phyloP scores from a whole-genome alignment of 2,329 filamentous ascomycete genomes.

The Truncatella angustata region DNA sequence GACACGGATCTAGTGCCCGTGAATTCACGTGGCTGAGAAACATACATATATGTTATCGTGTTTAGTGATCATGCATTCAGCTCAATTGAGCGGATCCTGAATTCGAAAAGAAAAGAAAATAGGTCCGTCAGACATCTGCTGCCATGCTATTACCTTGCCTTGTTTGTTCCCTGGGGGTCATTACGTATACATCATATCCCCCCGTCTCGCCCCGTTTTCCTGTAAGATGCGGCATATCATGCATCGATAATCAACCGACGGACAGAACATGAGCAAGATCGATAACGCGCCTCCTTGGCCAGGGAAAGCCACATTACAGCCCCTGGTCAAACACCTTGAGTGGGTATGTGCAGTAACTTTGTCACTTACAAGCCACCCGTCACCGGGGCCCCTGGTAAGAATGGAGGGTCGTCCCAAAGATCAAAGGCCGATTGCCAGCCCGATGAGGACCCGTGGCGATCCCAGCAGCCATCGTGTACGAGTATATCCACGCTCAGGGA shows the following conservation, averaged over 20 bases:
- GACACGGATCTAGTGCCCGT: not conserved
- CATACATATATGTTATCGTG: not conserved
- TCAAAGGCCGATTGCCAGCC: slow-evolving; percentile 5
- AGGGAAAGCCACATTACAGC: too few relatives aligned
- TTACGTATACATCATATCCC: not conserved
- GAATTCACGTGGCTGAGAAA: not conserved
- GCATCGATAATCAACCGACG: not conserved
- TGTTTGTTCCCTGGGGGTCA: too few relatives aligned
- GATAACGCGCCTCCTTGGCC: not conserved
- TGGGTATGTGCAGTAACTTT: too few relatives aligned
- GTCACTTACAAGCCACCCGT: too few relatives aligned
- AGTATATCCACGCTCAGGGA: not conserved
- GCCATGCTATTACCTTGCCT: too few relatives aligned
- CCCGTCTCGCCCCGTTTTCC: not conserved
- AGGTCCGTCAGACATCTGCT: too few relatives aligned
- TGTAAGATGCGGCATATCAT: slow-evolving; percentile 2
- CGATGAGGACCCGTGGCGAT: slow-evolving; percentile 6
- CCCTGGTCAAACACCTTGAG: not conserved
- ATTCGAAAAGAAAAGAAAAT: not conserved
- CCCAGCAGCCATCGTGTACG: not conserved
- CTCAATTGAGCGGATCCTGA: not conserved
- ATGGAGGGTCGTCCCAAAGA: slow-evolving; percentile 2
- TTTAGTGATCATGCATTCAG: too few relatives aligned
- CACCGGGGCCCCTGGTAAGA: not conserved
- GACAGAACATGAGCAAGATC: not conserved